phyloP scores from a whole-genome alignment of 345 rosid species.

The Citrus medica region DNA sequence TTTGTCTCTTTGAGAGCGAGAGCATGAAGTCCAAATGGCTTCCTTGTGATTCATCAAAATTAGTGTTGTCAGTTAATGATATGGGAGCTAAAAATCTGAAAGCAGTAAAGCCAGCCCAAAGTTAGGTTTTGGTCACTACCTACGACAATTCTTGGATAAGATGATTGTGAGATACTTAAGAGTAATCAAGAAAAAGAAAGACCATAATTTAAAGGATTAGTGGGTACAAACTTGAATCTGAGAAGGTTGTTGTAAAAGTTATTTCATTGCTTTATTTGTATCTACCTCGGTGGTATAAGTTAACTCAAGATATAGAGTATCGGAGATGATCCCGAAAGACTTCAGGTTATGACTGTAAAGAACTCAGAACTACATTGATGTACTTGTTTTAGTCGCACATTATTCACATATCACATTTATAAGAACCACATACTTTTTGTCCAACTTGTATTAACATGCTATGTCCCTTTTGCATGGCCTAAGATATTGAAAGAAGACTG shows the following conservation, averaged over 20 bases:
- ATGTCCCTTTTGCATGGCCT: not conserved
- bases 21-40: conserved; percentile 36
- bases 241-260: conserved; percentile 14
- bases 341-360: conserved; percentile 68
- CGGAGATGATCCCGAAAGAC: conserved; percentile 39
- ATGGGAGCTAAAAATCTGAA: conserved; percentile 34
- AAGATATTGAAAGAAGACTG: not conserved
- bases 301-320: conserved; percentile 26
- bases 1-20: conserved; percentile 26
- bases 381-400: not conserved
- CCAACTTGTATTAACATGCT: not conserved
- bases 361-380: conserved; percentile 49
- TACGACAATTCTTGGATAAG: too few relatives aligned
- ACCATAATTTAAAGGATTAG: conserved; percentile 34
- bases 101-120: conserved; percentile 13
- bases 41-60: conserved; percentile 28
- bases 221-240: conserved; percentile 6
- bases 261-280: not conserved
- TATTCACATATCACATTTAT: not conserved
- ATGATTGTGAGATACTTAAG: too few relatives aligned
- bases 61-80: conserved; percentile 22
- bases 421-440: not conserved
- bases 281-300: not conserved
- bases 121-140: conserved; percentile 2
- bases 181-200: conserved; percentile 22